These are phyloP conservation scores for Teratosphaeria epicoccoides DNA, from an alignment of 2,329 filamentous ascomycete genomes.

Conservation along the genomic window DNA sequence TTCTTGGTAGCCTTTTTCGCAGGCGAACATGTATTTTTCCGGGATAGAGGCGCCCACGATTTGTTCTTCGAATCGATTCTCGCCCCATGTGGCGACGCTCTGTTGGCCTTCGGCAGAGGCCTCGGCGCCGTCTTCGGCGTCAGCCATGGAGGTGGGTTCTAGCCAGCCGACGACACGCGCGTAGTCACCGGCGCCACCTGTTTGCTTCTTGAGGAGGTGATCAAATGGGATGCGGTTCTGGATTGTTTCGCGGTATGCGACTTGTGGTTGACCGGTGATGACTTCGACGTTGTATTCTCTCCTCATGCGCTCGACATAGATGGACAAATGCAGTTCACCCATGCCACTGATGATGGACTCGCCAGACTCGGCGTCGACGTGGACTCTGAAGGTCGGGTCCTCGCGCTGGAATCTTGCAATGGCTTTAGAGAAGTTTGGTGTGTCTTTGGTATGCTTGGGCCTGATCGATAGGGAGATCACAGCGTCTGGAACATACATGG, in stretches of 20 bases:
- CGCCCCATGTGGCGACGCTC: slow-evolving; percentile 30
- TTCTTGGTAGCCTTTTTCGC: slow-evolving; percentile 83
- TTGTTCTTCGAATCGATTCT: slow-evolving; percentile 77
- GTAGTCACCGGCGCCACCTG: slow-evolving; percentile 88
- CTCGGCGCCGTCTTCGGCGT: slow-evolving; percentile 30
- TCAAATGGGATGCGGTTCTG: slow-evolving; percentile 73
- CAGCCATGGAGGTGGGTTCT: slow-evolving; percentile 59
- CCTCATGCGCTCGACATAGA: slow-evolving; percentile 93
- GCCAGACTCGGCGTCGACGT: slow-evolving; percentile 82
- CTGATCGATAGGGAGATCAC: slow-evolving; percentile 98
- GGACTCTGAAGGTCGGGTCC: slow-evolving; percentile 92
- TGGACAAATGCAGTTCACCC: slow-evolving; percentile 93
- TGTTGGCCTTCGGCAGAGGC: neutral
- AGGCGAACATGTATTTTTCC: slow-evolving; percentile 91
- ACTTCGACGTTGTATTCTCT: slow-evolving; percentile 96
- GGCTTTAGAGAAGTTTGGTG: slow-evolving; percentile 91
- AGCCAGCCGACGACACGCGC: slow-evolving; percentile 86
- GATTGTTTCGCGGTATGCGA: slow-evolving; percentile 94
- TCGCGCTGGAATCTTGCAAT: slow-evolving; percentile 98
- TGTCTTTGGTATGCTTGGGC: slow-evolving; percentile 85
- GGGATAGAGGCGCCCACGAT: slow-evolving; percentile 83
- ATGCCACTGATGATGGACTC: slow-evolving; percentile 98
- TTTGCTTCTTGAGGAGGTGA: slow-evolving; percentile 89
- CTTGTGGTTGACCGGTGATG: slow-evolving; percentile 88
- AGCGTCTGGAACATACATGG: slow-evolving; percentile 95